A percentile compares a stretch with the other conserved stretches of the same genome.
phyloP scores from a whole-genome alignment of 441 rosid species.

The Theobroma grandiflorum region DNA sequence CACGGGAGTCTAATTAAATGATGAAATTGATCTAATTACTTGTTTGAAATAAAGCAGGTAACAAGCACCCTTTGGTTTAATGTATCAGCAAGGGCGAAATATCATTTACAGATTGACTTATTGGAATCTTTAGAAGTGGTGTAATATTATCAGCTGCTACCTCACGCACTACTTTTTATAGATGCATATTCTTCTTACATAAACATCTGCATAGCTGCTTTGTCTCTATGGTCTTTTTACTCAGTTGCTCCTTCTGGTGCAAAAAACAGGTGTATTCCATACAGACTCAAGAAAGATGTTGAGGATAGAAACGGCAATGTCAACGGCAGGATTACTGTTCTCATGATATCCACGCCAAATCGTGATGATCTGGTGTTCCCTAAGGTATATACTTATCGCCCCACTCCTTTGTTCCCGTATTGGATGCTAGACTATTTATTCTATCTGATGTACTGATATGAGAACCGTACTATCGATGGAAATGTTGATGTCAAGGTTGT shows the following conservation, averaged over 20 bases:
- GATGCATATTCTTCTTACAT: background rate
- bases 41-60: background rate
- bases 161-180: background rate
- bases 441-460: background rate
- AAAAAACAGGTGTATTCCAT: constrained; percentile 63
- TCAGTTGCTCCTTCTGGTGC: background rate
- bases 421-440: background rate
- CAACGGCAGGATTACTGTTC: constrained; percentile 51
- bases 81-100: background rate
- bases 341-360: constrained; percentile 74
- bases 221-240: background rate
- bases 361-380: constrained; percentile 71
- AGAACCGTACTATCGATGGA: background rate
- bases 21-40: background rate
- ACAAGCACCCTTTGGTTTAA: background rate
- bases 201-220: background rate
- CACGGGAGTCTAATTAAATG: background rate
- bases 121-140: background rate
- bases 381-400: constrained; percentile 44
- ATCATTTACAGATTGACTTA: background rate
- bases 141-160: background rate
- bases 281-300: constrained; percentile 43
- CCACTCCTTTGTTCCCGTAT: background rate
- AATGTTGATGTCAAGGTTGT: background rate
- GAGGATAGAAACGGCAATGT: constrained; percentile 28